A percentile compares a stretch with the other conserved stretches of the same genome.
phyloP scores from a whole-genome alignment of 2,329 filamentous ascomycete species.

The Myriosclerotinia scirpicola region DNA sequence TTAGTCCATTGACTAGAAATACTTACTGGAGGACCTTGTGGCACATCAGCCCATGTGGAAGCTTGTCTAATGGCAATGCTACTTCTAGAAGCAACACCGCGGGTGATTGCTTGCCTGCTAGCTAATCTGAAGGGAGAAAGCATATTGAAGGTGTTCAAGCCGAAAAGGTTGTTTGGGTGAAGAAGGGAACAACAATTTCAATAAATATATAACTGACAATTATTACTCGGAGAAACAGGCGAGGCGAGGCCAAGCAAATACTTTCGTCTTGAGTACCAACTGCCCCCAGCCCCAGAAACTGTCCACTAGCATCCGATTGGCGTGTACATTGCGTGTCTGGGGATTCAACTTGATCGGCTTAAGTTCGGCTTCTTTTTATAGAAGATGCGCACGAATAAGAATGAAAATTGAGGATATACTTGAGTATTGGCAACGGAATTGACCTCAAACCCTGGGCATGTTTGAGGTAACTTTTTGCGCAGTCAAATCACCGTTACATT shows the following conservation, averaged over 20 bases:
- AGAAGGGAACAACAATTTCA: constrained; percentile 11
- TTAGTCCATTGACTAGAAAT: constrained; percentile 14
- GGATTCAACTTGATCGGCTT: constrained; percentile 12
- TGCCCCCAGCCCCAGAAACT: constrained; percentile 17
- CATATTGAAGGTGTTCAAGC: constrained; percentile 46
- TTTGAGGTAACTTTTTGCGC: too few relatives aligned
- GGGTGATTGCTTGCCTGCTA: constrained; percentile 48
- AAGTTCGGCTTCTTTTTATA: constrained; percentile 1
- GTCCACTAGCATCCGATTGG: constrained; percentile 20
- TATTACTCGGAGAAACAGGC: constrained; percentile 11
- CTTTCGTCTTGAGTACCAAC: constrained; percentile 9
- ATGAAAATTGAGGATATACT: constrained; percentile 9
- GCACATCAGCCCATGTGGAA: constrained; percentile 87
- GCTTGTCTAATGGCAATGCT: constrained; percentile 36
- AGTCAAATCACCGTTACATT: not conserved
- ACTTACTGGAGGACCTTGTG: constrained; percentile 91
- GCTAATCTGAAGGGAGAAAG: constrained; percentile 56
- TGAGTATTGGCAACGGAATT: not conserved
- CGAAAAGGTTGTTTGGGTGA: not conserved
- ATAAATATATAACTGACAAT: constrained; percentile 15
- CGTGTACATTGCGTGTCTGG: constrained; percentile 10
- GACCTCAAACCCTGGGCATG: not conserved
- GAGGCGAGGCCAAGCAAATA: not conserved
- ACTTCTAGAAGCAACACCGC: constrained; percentile 33
- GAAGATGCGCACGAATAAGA: constrained; percentile 9